These are phyloP conservation scores for Vanrija sp. DNA, from an alignment of 1,284 basidiomycete species.

Conservation along the genomic window DNA sequence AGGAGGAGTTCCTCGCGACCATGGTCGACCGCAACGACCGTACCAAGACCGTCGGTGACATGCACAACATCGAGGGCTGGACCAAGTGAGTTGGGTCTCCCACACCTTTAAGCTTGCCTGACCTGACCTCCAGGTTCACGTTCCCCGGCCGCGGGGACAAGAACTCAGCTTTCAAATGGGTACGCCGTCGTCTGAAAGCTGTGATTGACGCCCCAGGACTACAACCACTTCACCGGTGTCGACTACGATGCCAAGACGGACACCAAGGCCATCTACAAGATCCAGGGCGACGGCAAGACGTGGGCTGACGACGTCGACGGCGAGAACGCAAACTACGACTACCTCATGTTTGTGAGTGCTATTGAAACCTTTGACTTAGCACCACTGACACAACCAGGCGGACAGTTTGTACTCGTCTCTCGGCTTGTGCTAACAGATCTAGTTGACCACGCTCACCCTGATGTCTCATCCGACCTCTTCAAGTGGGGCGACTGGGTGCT, in stretches of 20 bases:
- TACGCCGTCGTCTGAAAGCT: slow-evolving; percentile 6
- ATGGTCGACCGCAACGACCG: slow-evolving; percentile 61
- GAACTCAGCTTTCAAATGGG: slow-evolving; percentile 55
- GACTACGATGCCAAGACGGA: slow-evolving; percentile 76
- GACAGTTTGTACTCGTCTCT: slow-evolving; percentile 6
- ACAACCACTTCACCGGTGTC: slow-evolving; percentile 61
- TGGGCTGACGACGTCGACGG: slow-evolving; percentile 55
- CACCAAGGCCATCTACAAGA: slow-evolving; percentile 60
- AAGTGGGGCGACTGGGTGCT: slow-evolving; percentile 58
- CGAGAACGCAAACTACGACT: slow-evolving; percentile 52
- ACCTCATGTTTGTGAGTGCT: slow-evolving; percentile 47
- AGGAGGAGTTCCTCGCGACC: slow-evolving; percentile 69
- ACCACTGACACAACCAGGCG: neutral
- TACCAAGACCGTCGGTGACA: slow-evolving; percentile 56
- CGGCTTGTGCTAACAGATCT: neutral
- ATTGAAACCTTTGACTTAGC: neutral
- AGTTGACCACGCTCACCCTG: slow-evolving; percentile 80
- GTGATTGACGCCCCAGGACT: slow-evolving; percentile 28
- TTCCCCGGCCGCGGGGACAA: slow-evolving; percentile 73
- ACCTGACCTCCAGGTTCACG: slow-evolving; percentile 58
- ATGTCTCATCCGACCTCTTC: slow-evolving; percentile 54
- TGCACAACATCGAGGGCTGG: slow-evolving; percentile 77
- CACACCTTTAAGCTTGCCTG: slow-evolving; percentile 15
- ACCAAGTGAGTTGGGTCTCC: slow-evolving; percentile 51
- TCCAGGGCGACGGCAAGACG: slow-evolving; percentile 56